Evolutionary conservation across 2,329 filamentous ascomycete species (phyloP), one percentile per base, ranked within the genome.

Genomic region (Microascus cirrosus): DNA sequence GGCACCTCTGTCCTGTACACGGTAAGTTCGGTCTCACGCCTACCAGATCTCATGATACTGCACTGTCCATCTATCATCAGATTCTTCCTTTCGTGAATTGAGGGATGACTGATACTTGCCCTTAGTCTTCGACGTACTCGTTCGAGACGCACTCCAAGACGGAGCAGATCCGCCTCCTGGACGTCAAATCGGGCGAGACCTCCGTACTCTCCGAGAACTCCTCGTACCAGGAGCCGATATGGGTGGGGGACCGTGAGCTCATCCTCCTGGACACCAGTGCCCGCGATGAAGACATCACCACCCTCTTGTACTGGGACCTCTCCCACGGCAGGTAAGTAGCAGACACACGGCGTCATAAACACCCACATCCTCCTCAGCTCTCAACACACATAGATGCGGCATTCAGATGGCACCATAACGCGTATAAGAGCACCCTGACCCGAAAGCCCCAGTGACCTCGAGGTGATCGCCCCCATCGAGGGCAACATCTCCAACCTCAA

Each of bases 81-180:
- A 2, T 32, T 18, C 36, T 28, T 36, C 35, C 20, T 13, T 28
- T 52, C 22, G 36, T 20, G 13, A 32, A 32, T 28, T 2, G n/a
- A 35, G 24, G 34, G 7, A 15, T 20, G 20, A 10, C 48, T 55
- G 22, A 35, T 25, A 13, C 5, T 32, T 13, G 12, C 42, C 7
- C 36, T 28, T 68, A 85, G 69, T 76, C 84, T 18, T 89, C 87
- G 0, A 83, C 85, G 1, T 96, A 95, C 70, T 92, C 84, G 5
- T 96, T 96, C 70, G 77, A 87, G 45, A 78, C 82, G 0, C 90
- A 95, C 67, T 77, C 78, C 53, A 87, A 86, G 67, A 81, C 78
- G 5, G 78, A 76, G 60, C 85, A 91, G 72, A 85, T 87, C 63
- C 82, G 85, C 20, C 70, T 93, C 28, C 73, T 96, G 48, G 84